Evolutionary conservation across 2,329 filamentous ascomycete genomes (phyloP).

Genomic region (Balansia obtecta): DNA sequence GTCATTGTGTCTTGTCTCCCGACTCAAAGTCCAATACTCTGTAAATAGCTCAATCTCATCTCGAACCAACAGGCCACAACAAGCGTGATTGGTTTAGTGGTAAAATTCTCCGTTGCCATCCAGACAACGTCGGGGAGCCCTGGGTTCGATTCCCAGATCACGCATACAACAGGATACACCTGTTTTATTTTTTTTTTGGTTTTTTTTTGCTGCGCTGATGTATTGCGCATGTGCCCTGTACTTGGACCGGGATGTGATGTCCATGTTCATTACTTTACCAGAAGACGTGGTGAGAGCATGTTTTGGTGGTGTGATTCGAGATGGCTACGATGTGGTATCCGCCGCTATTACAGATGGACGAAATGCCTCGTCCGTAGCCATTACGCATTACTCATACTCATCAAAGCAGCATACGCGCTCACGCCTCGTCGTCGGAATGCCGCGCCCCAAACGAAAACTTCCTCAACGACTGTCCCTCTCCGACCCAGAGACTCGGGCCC

Average conservation of each 20-base stretch:
- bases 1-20: no score
- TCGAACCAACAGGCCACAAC: background rate
- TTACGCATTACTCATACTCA: background rate
- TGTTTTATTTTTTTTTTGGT: no score
- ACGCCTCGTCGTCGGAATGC: conserved; percentile 23
- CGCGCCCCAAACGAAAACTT: conserved; percentile 32
- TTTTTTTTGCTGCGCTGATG: no score
- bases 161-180: conserved; percentile 10
- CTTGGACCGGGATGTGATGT: no score
- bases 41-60: background rate
- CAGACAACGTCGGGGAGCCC: conserved; percentile 19
- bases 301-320: no score
- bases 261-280: no score
- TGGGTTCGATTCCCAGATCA: conserved; percentile 22
- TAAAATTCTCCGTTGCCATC: conserved; percentile 19
- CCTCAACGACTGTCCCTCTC: conserved; percentile 21
- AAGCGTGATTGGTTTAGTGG: conserved; percentile 16
- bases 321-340: no score
- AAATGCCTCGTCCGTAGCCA: background rate
- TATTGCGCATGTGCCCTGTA: no score
- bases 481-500: conserved; percentile 35
- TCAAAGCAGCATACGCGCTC: conserved; percentile 1
- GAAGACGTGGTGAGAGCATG: no score
- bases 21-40: no score
- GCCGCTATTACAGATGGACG: background rate